Base-by-base conservation (phyloP, 2,329 filamentous ascomycete genomes). In the Alternaria panax region DNA sequence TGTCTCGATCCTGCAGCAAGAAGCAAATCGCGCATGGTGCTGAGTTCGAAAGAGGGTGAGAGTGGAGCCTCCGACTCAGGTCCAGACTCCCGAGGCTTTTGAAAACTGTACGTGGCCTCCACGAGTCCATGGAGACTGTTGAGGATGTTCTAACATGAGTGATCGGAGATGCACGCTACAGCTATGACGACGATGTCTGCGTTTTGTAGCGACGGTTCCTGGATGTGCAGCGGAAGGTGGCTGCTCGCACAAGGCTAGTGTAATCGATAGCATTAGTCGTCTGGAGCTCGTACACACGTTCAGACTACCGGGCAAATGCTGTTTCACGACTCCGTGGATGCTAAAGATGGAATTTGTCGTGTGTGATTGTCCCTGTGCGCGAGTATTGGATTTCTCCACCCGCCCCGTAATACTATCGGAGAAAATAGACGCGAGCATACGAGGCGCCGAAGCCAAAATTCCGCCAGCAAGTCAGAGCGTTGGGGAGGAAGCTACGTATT, bases 341-440 rank as follows among this genome's bases (percentile, higher is more conserved):
- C 54, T 54, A 54, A 53, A 51, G 51, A 53, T 57, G 54, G 54
- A 54, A 57, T 53, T 46, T 41, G 48, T 40, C 51, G 54, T 46
- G 40, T 57, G 54, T 46, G 54, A 20, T 38, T 55, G 45, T 54
- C 54, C 54, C 48, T 48, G 55, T 48, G 55, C 55, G 51, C 14
- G 18, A 50, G 34, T 55, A 50, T 55, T 55, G 56, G 30, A 43
- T 36, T 43, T 28, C 51, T 42, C 56, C 56, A 48, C 43, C 20
- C 6, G 43, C 56, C 56, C 56, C 56, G 52, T 59, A 51, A 36
- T 42, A 51, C 45, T 32, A 56, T 32, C 52, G 53, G 47, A 51
- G 38, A 59, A 59, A 56, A 59, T 56, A 50, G 50, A 40, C 55
- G 55, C 50, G 32, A 58, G 28, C 30, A 54, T 56, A 59, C 57